Conservation (phyloP, 2,329 filamentous ascomycete genomes). For the Hymenoscyphus occultus region DNA sequence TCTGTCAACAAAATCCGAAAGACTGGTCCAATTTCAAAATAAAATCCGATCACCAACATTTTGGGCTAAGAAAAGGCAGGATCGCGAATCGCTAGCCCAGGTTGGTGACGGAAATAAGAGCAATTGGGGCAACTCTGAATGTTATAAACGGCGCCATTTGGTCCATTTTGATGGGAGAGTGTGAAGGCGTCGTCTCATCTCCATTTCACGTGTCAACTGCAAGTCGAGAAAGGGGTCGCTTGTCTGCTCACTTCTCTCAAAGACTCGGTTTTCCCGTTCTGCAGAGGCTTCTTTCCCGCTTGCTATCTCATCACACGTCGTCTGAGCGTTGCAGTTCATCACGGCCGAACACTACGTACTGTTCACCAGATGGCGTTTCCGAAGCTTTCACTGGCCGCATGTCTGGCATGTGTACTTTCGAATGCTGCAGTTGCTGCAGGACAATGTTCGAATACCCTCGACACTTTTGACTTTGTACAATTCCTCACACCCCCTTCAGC, state of each 20-base stretch:
- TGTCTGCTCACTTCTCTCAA: conserved; percentile 3
- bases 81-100: neutral
- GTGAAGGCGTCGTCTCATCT: neutral
- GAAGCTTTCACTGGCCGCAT: neutral
- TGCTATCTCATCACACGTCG: neutral
- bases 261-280: neutral
- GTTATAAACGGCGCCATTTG: neutral
- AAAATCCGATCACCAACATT: neutral
- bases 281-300: conserved; percentile 3
- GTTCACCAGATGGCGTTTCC: conserved; percentile 3
- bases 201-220: conserved; percentile 4
- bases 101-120: neutral
- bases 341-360: neutral
- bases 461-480: conserved; percentile 10
- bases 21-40: neutral
- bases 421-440: conserved; percentile 2
- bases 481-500: neutral
- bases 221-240: neutral
- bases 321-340: neutral
- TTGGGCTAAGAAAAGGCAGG: neutral
- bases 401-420: conserved; percentile 5
- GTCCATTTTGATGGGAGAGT: neutral
- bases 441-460: conserved; percentile 8
- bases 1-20: neutral
- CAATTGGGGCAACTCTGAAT: neutral